A percentile compares a stretch with the other conserved stretches of the same genome.
Evolutionary conservation across 257 asterid genomes (phyloP).

Genomic region (Nicotiana tomentosiformis): DNA sequence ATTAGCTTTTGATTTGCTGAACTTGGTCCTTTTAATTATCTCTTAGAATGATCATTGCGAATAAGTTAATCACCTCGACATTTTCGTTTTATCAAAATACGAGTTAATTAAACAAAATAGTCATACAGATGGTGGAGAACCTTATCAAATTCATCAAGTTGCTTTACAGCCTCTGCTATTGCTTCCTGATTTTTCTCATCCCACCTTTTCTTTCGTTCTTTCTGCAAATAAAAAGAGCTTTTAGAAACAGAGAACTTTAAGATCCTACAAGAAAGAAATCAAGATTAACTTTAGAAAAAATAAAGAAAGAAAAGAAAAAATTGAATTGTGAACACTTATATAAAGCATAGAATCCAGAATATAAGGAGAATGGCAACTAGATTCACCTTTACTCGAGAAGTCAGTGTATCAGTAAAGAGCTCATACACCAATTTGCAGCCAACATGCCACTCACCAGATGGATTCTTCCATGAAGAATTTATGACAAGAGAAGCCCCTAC

Average conservation of each 20-base stretch:
- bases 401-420: constrained; percentile 72
- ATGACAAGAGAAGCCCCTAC: constrained; percentile 69
- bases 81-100: not conserved
- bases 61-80: not conserved
- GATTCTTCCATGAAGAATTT: constrained; percentile 86
- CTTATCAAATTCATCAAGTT: constrained; percentile 82
- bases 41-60: not conserved
- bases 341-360: not conserved
- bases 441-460: constrained; percentile 92
- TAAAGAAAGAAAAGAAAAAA: not conserved
- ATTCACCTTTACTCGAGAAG: constrained; percentile 76
- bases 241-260: constrained; percentile 2
- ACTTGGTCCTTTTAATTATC: not conserved
- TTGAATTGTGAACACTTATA: not conserved
- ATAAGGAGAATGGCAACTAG: not conserved
- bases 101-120: not conserved
- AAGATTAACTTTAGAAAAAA: not conserved
- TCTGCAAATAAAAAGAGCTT: constrained; percentile 43
- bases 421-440: constrained; percentile 86
- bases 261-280: not conserved
- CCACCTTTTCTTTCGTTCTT: constrained; percentile 83
- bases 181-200: constrained; percentile 92
- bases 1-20: not conserved
- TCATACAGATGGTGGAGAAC: constrained; percentile 15
- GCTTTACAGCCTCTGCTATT: constrained; percentile 78